Evolutionary conservation across 1,284 basidiomycete species (phyloP), one percentile per base, ranked within the genome.

Genomic region (Omphalotus olearius): DNA sequence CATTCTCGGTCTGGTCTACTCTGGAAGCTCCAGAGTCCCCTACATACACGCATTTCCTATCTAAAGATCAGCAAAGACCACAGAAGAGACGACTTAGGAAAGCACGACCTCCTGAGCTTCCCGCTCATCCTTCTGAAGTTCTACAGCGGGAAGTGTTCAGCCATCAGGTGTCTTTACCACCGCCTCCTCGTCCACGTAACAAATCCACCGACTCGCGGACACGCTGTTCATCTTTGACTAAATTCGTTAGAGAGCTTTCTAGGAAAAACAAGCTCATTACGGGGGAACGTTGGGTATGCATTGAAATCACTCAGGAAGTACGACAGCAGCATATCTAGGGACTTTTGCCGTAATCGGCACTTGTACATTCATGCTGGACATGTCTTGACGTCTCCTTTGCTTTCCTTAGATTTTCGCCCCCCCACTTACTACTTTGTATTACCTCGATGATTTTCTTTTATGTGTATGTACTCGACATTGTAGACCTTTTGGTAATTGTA

Each of bases 71-170:
- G 35, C 36, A 36, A 11, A 30, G 28, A 20, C 53, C 39, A 26
- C 39, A 28, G 11, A 42, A 33, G n/a, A 47, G 40, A 30, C 50
- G 53, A 20, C 47, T 57, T n/a, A 38, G 41, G 26, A 57, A 57
- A 41, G 35, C 46, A 4, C 49, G 56, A 17, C 56, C 56, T 0
- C 35, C 51, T 14, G 51, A 53, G 16, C 33, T 52, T 2, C 53
- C 56, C 20, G 50, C 46, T 33, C 50, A 37, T 17, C 56, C 56
- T 4, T 44, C 50, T 9, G 56, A 57, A 42, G 51, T 56, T 4
- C 42, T 55, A 5, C 41, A 46, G 25, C 45, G 54, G 14, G 46
- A 52, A 20, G 43, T 55, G 1, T 55, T 55, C 28, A 49, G 50
- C 25, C 54, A 55, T 38, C 50, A 55, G 25, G 54, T 55, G 1